Evolutionary conservation across 495 filamentous ascomycete species (phyloP).

Genomic region (Massariosphaeria phaeospora): DNA sequence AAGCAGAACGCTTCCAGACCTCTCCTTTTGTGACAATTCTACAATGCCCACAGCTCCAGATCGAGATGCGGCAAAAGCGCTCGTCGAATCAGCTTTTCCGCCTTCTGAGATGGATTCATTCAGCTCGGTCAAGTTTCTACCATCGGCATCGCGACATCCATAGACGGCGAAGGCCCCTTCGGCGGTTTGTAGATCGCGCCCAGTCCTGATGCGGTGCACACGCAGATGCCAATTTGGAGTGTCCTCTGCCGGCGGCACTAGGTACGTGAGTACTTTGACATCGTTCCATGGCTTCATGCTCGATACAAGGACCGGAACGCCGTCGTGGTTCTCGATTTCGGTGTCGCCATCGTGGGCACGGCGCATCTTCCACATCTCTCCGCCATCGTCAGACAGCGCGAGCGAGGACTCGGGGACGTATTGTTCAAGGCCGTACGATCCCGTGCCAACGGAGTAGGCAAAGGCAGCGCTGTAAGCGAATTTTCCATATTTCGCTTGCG

Average conservation of each 20-base stretch:
- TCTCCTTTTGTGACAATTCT: constrained; percentile 46
- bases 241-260: constrained; percentile 29
- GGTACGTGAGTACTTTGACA: constrained; percentile 33
- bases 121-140: constrained; percentile 44
- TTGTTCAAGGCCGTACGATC: constrained; percentile 69
- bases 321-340: constrained; percentile 49
- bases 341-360: constrained; percentile 50
- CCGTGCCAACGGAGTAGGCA: constrained; percentile 71
- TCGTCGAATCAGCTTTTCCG: constrained; percentile 46
- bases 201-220: constrained; percentile 23
- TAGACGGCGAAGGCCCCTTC: constrained; percentile 58
- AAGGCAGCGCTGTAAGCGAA: constrained; percentile 73
- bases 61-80: constrained; percentile 60
- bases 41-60: constrained; percentile 65
- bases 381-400: constrained; percentile 69
- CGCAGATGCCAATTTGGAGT: constrained; percentile 31
- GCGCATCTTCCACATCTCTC: constrained; percentile 74
- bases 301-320: constrained; percentile 55
- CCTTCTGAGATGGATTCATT: constrained; percentile 53
- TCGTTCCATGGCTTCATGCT: constrained; percentile 47
- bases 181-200: constrained; percentile 24
- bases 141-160: constrained; percentile 54
- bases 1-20: constrained; percentile 58
- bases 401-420: constrained; percentile 69
- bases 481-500: constrained; percentile 74